Percentiles rank a stretch among this genome's conserved stretches.
These are phyloP conservation scores for Mucor indicus DNA, from an alignment of 371 early-diverging fungal species.

Conservation along the genomic window DNA sequence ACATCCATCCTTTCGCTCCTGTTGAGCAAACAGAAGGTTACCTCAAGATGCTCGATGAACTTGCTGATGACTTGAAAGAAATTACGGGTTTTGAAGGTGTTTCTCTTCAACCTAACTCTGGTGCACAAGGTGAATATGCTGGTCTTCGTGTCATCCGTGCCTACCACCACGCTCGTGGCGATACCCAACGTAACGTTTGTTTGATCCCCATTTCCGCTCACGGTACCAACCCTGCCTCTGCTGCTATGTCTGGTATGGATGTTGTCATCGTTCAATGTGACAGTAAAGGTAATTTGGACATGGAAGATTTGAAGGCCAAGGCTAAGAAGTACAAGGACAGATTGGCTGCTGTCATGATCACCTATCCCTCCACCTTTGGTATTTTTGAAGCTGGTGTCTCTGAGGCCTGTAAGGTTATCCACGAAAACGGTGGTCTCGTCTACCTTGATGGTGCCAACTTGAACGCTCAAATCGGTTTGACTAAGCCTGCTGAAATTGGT, in stretches of 20 bases:
- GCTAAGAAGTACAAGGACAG: slow-evolving; percentile 78
- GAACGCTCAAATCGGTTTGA: slow-evolving; percentile 96
- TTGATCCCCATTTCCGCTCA: slow-evolving; percentile 97
- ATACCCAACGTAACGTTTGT: slow-evolving; percentile 85
- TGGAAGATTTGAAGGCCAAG: slow-evolving; percentile 84
- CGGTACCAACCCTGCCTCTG: slow-evolving; percentile 98
- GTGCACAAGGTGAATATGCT: slow-evolving; percentile 98
- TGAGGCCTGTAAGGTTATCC: slow-evolving; percentile 87
- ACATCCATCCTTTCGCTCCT: slow-evolving; percentile 96
- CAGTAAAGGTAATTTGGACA: slow-evolving; percentile 86
- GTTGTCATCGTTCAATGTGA: slow-evolving; percentile 93
- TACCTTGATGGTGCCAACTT: slow-evolving; percentile 99
- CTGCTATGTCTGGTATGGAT: slow-evolving; percentile 94
- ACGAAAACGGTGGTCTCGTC: slow-evolving; percentile 92
- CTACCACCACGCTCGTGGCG: slow-evolving; percentile 82
- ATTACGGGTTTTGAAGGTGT: slow-evolving; percentile 94
- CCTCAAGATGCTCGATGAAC: slow-evolving; percentile 76
- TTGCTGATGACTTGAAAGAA: slow-evolving; percentile 81
- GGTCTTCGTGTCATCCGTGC: slow-evolving; percentile 92
- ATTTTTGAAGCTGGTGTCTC: slow-evolving; percentile 90
- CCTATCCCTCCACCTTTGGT: slow-evolving; percentile 97
- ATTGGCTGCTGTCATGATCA: slow-evolving; percentile 95
- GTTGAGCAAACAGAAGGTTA: slow-evolving; percentile 90
- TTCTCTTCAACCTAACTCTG: slow-evolving; percentile 95
- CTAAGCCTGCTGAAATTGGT: slow-evolving; percentile 94